Evolutionary conservation across 352 stramenopile genomes (phyloP), one percentile per base, ranked within the genome.

Genomic region (Globisporangium solare): DNA sequence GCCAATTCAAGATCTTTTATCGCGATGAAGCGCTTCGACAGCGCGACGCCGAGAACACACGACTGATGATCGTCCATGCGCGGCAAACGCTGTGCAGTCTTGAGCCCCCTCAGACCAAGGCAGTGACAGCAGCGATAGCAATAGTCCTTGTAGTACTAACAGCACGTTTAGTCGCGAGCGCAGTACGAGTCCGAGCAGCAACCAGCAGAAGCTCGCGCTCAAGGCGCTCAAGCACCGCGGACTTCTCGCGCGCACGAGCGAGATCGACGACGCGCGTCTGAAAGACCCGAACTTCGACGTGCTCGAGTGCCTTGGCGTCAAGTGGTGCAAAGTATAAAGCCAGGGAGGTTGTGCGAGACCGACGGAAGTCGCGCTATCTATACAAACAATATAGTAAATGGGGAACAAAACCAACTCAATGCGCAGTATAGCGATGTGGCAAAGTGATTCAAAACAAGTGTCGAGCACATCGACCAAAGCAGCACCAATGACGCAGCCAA

Each of bases 181-280:
- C 18, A 21, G 11, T 21, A 13, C 18, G 11, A 40, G 17, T 3
- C 13, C 22, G 32, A 45, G 17, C 20, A 64, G 35, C 39, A 67
- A 64, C 49, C 60, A 75, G 47, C 57, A 70, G 12, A 58, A 48
- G 40, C 47, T 76, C n/a, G 64, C 68, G n/a, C 43, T 72, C 22
- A 71, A 73, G 47, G 61, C 58, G 18, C 56, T 76, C 47, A 69
- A 70, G 56, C 73, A 71, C 51, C 68, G 68, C 45, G 71, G 67
- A 20, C 53, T 76, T 11, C 53, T 71, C 2, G 51, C 55, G n/a
- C 56, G 54, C n/a, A 56, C 63, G 45, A 59, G 46, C 22, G 56
- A 58, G 20, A 67, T 76, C 54, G 65, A 73, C 56, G 65, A 67
- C 17, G 51, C 52, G 32, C 52, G 47, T 4, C 48, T 73, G 32